Conservation (phyloP, 257 asterid species). For the Capsicum baccatum region DNA sequence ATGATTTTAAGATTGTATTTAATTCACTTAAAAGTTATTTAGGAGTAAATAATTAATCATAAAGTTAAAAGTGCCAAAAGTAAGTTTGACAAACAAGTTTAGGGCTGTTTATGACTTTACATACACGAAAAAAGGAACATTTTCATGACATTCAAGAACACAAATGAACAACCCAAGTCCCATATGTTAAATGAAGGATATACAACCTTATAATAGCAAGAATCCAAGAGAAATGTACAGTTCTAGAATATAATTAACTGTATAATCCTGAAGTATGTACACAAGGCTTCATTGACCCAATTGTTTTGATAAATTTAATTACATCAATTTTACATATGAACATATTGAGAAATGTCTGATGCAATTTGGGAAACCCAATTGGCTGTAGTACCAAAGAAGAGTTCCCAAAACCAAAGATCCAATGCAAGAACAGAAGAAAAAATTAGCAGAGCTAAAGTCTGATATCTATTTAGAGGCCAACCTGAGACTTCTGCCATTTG, state of each 20-base stretch:
- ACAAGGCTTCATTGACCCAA: background rate
- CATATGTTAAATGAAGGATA: background rate
- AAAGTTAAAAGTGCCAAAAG: too few relatives aligned
- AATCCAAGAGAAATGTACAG: background rate
- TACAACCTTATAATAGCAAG: background rate
- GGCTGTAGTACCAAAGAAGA: slow-evolving; percentile 73
- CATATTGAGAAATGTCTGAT: slow-evolving; percentile 50
- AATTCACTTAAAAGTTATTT: too few relatives aligned
- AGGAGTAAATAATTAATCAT: too few relatives aligned
- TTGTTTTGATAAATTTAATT: slow-evolving; percentile 31
- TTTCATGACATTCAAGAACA: background rate
- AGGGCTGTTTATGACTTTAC: too few relatives aligned
- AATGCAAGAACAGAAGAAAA: slow-evolving; percentile 88
- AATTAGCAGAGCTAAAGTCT: slow-evolving; percentile 84
- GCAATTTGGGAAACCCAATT: slow-evolving; percentile 64
- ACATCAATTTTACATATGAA: slow-evolving; percentile 46
- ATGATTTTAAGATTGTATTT: too few relatives aligned
- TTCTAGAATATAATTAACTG: background rate
- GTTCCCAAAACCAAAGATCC: slow-evolving; percentile 96
- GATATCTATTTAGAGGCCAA: slow-evolving; percentile 90
- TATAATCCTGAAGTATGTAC: slow-evolving; percentile 9
- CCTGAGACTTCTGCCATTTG: slow-evolving; percentile 62
- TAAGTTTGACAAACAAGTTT: too few relatives aligned
- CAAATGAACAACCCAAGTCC: background rate
- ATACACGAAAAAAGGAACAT: too few relatives aligned